Percentiles rank a stretch among this genome's conserved stretches.
These are phyloP conservation scores for Boletus semigastroideus DNA, from an alignment of 1,284 basidiomycete genomes.

Conservation along the genomic window DNA sequence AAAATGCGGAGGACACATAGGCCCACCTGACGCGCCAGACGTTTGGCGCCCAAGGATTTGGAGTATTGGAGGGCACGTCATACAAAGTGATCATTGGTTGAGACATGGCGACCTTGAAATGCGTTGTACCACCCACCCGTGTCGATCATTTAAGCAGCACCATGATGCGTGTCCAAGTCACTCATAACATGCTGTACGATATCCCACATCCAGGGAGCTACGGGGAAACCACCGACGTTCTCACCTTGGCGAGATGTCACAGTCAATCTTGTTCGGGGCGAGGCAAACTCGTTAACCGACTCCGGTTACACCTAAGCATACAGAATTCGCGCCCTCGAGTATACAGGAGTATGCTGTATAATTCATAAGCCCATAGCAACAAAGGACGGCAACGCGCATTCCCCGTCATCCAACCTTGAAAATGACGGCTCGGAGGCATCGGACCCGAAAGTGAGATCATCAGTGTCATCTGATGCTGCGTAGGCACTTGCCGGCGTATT, in stretches of 20 bases:
- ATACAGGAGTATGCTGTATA: neutral
- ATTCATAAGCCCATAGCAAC: constrained; percentile 6
- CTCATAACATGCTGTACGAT: constrained; percentile 13
- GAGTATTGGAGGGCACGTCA: constrained; percentile 57
- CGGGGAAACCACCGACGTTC: constrained; percentile 15
- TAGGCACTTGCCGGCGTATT: neutral
- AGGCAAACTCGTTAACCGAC: constrained; percentile 7
- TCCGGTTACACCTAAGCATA: neutral
- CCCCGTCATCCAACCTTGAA: neutral
- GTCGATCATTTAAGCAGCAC: constrained; percentile 10
- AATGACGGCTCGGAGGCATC: neutral
- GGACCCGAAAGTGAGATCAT: neutral
- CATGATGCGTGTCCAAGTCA: neutral
- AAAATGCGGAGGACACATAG: neutral
- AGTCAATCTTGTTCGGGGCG: constrained; percentile 2
- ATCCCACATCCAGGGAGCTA: constrained; percentile 1
- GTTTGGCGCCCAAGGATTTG: constrained; percentile 71
- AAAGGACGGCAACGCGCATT: constrained; percentile 6
- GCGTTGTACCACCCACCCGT: neutral
- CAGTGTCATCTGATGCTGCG: neutral
- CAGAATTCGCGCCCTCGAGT: neutral
- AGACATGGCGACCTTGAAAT: constrained; percentile 24
- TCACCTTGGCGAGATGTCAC: constrained; percentile 5
- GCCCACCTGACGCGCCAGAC: constrained; percentile 55
- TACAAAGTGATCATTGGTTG: constrained; percentile 61